These are phyloP conservation scores for Puya raimondii DNA, from an alignment of 176 grass and related monocot species.

Conservation along the genomic window DNA sequence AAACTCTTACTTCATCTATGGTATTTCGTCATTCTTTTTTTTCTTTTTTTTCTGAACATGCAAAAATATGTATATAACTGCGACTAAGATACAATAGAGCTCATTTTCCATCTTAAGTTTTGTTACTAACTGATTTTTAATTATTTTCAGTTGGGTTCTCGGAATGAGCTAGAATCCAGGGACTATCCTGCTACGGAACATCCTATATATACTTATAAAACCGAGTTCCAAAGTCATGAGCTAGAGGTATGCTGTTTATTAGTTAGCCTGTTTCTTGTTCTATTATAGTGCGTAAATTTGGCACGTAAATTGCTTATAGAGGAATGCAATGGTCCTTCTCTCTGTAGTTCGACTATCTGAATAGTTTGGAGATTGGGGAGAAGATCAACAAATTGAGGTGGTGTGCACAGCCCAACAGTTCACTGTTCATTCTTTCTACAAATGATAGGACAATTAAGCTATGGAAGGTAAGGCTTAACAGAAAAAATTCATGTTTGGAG, in stretches of 20 bases:
- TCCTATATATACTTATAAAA: constrained; percentile 35
- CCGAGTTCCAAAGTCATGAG: constrained; percentile 57
- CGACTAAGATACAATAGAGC: not conserved
- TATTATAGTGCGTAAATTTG: not conserved
- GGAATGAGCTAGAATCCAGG: constrained; percentile 24
- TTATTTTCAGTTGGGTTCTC: not conserved
- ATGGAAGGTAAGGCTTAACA: constrained; percentile 14
- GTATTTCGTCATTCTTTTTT: not conserved
- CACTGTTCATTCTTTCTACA: constrained; percentile 1
- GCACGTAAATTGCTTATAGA: not conserved
- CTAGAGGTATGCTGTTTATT: constrained; percentile 19
- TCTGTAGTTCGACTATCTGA: not conserved
- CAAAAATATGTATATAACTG: not conserved
- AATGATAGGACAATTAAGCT: constrained; percentile 15
- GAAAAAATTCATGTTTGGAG: not conserved
- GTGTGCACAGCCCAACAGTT: not conserved
- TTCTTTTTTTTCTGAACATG: not conserved
- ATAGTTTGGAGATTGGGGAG: not conserved
- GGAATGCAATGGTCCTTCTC: not conserved
- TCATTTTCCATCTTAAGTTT: not conserved
- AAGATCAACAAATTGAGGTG: constrained; percentile 1
- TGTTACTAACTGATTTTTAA: not conserved
- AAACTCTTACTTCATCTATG: not conserved
- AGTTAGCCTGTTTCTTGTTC: not conserved
- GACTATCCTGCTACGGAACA: constrained; percentile 14